These are phyloP conservation scores for Leersia perrieri DNA, from an alignment of 176 grass and related monocot species.

Conservation along the genomic window DNA sequence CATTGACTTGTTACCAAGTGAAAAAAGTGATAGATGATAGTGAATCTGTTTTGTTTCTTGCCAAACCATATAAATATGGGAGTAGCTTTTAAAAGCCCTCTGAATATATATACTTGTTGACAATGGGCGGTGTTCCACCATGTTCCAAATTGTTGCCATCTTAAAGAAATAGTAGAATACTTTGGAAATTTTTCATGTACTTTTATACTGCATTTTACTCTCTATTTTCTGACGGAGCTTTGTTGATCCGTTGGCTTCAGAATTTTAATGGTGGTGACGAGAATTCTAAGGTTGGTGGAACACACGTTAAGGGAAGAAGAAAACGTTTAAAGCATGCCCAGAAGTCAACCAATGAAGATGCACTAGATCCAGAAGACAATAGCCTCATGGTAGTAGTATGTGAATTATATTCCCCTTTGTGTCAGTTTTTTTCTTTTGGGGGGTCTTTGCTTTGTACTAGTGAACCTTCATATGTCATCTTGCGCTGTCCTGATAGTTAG, in stretches of 20 bases:
- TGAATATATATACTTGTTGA: not conserved
- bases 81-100: not conserved
- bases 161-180: not conserved
- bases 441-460: not conserved
- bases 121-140: not conserved
- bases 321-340: constrained; percentile 37
- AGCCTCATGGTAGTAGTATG: constrained; percentile 54
- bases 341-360: constrained; percentile 39
- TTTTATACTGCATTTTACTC: not conserved
- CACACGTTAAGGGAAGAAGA: constrained; percentile 35
- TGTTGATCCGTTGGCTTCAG: constrained; percentile 20
- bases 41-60: not conserved
- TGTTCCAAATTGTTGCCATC: not conserved
- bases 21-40: not conserved
- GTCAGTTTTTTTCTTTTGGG: not conserved
- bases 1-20: constrained; percentile 3
- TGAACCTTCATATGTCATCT: not conserved
- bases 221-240: constrained; percentile 36
- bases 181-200: not conserved
- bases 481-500: not conserved
- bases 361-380: constrained; percentile 25
- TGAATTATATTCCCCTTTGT: not conserved
- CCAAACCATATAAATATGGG: not conserved
- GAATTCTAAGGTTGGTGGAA: constrained; percentile 36
- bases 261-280: constrained; percentile 6